Conservation (phyloP, 1,284 basidiomycete species). For the Paramarasmius palmivorus region DNA sequence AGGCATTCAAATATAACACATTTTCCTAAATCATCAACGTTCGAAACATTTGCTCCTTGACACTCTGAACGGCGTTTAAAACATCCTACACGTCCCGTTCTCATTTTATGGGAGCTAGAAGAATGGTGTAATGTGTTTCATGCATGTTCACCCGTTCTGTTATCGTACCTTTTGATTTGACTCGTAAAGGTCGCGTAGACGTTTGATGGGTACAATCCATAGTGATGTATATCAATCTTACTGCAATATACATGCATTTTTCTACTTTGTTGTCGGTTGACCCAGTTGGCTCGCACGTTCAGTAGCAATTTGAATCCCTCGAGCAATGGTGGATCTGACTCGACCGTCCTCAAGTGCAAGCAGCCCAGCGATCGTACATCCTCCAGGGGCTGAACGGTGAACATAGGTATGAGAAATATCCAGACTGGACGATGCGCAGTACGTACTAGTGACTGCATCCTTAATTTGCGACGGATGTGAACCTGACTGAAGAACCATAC, state of each 20-base stretch:
- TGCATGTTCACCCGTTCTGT: slow-evolving; percentile 24
- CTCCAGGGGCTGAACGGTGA: slow-evolving; percentile 79
- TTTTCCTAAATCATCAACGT: too few species aligned
- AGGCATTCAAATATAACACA: neutral
- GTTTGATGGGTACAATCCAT: slow-evolving; percentile 27
- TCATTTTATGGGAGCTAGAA: slow-evolving; percentile 88
- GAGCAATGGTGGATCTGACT: slow-evolving; percentile 92
- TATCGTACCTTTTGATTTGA: slow-evolving; percentile 20
- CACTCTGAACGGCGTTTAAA: slow-evolving; percentile 84
- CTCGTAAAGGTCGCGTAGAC: slow-evolving; percentile 27
- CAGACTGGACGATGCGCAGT: neutral
- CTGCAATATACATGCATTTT: neutral
- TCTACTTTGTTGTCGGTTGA: slow-evolving; percentile 48
- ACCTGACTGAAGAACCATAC: slow-evolving; percentile 90
- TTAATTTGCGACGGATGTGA: slow-evolving; percentile 96
- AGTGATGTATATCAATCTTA: neutral
- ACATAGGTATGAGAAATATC: slow-evolving; percentile 5
- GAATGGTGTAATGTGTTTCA: slow-evolving; percentile 17
- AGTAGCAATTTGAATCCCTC: slow-evolving; percentile 93
- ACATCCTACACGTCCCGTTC: slow-evolving; percentile 66
- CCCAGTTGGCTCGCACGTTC: slow-evolving; percentile 84
- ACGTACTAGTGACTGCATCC: slow-evolving; percentile 94
- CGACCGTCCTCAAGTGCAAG: slow-evolving; percentile 94
- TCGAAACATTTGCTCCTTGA: slow-evolving; percentile 59
- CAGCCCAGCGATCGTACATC: slow-evolving; percentile 97